Evolutionary conservation across 495 filamentous ascomycete genomes (phyloP), one percentile per base, ranked within the genome.

Genomic region (Penicillium steckii): DNA sequence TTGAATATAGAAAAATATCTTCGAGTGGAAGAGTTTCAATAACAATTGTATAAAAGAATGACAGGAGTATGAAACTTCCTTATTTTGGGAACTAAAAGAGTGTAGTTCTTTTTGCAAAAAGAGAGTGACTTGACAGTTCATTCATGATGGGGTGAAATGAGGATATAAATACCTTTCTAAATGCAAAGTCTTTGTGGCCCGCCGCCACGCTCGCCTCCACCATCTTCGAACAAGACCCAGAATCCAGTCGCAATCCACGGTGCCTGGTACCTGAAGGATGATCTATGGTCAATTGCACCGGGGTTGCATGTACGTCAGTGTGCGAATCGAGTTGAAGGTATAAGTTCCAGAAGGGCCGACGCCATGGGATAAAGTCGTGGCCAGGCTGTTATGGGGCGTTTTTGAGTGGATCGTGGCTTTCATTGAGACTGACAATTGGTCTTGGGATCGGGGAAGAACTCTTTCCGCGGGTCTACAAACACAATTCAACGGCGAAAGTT

Each of bases 11-110:
- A 35, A 44, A 46, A 48, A 30, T n/a, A 44, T 6, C 19, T 42
- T 40, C 30, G 49, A 23, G 21, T 5, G 38, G 46, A 50, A 40
- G 46, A 55, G 42, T 55, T 46, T 57, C 33, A 25, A 29, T 41
- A 30, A 48, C 26, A 23, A 43, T n/a, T 27, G 46, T 44, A 42
- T 33, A 48, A 66, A 63, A 29, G 57, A 66, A 59, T 48, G 63
- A 59, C 50, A 42, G 55, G 52, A 57, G 61, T 57, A 19, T 42
- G 32, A 40, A 52, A 55, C 59, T 61, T 66, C 57, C 35, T 22
- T 33, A 3, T 41, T 53, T 12, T 44, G 41, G 33, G 33, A 53
- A 50, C 41, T 25, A 43, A 58, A 58, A 32, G 57, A 61, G 44
- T 56, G 54, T 58, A 46, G 29, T 55, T 48, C 30, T 38, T 49